These are phyloP conservation scores for Cercospora brassicicola DNA, from an alignment of 2,329 filamentous ascomycete genomes.

Conservation along the genomic window DNA sequence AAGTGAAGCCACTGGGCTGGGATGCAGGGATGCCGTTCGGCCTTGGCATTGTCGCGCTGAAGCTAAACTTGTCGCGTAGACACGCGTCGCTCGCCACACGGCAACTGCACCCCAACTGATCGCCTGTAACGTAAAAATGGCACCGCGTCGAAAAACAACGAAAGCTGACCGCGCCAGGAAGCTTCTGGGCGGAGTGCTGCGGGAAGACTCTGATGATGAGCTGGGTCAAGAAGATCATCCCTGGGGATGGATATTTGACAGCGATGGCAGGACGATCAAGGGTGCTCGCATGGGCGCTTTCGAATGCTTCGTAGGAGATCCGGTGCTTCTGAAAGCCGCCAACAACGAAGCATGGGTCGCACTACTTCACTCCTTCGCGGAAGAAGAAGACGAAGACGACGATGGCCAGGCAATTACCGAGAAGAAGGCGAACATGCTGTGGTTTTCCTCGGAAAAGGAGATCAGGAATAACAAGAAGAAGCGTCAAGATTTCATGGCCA, in stretches of 20 bases:
- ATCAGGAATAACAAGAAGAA: conserved; percentile 83
- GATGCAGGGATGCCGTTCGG: neutral
- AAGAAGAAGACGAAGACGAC: conserved; percentile 64
- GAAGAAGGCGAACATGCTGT: conserved; percentile 87
- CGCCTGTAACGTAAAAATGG: conserved; percentile 36
- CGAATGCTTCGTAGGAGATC: conserved; percentile 77
- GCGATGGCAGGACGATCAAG: conserved; percentile 55
- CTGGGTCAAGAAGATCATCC: conserved; percentile 57
- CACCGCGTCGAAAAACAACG: conserved; percentile 43
- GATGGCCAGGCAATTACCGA: conserved; percentile 48
- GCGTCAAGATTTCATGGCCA: conserved; percentile 71
- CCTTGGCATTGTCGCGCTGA: neutral
- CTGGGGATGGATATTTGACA: conserved; percentile 61
- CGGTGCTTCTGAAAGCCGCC: conserved; percentile 82
- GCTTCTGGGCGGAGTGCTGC: conserved; percentile 60
- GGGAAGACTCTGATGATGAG: conserved; percentile 88
- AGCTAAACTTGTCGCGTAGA: neutral
- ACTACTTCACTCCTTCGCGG: conserved; percentile 78
- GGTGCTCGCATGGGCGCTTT: conserved; percentile 82
- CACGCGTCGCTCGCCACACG: conserved; percentile 8
- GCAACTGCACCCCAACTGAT: conserved; percentile 1
- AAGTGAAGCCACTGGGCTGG: neutral
- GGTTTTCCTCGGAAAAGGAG: conserved; percentile 91
- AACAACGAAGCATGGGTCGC: conserved; percentile 92
- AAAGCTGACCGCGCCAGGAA: conserved; percentile 51